Conservation (phyloP, 1,284 basidiomycete genomes). For the Moniliella sp. region DNA sequence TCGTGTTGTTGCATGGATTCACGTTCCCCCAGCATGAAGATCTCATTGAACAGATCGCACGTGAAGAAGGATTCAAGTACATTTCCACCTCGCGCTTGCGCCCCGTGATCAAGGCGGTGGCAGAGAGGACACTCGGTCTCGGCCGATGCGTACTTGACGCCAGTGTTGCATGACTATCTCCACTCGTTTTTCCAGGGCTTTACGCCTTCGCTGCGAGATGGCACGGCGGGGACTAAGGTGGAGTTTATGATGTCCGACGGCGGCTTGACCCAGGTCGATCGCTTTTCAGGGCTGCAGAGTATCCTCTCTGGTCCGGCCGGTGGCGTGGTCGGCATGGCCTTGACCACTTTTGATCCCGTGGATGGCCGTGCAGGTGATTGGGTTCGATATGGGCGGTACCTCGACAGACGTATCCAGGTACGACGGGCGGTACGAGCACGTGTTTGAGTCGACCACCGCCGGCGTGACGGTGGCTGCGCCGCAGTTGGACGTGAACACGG, state of each 20-base stretch:
- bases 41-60: slow-evolving; percentile 51
- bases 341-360: slow-evolving; percentile 57
- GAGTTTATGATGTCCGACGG: slow-evolving; percentile 39
- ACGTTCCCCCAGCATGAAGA: slow-evolving; percentile 65
- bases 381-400: slow-evolving; percentile 47
- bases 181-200: slow-evolving; percentile 79
- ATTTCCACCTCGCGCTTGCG: slow-evolving; percentile 69
- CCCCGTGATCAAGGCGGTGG: slow-evolving; percentile 51
- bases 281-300: slow-evolving; percentile 68
- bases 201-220: slow-evolving; percentile 46
- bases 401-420: slow-evolving; percentile 66
- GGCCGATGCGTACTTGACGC: slow-evolving; percentile 87
- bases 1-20: slow-evolving; percentile 75
- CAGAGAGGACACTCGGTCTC: slow-evolving; percentile 56
- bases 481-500: slow-evolving; percentile 40
- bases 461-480: slow-evolving; percentile 70
- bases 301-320: slow-evolving; percentile 71
- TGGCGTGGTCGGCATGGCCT: slow-evolving; percentile 64
- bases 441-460: slow-evolving; percentile 74
- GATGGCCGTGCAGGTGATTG: slow-evolving; percentile 48
- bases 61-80: slow-evolving; percentile 58
- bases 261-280: slow-evolving; percentile 58
- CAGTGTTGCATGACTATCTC: slow-evolving; percentile 63
- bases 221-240: slow-evolving; percentile 27
- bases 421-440: slow-evolving; percentile 61